phyloP scores from a whole-genome alignment of 2,329 filamentous ascomycete species.

The Pseudogymnoascus sp. region DNA sequence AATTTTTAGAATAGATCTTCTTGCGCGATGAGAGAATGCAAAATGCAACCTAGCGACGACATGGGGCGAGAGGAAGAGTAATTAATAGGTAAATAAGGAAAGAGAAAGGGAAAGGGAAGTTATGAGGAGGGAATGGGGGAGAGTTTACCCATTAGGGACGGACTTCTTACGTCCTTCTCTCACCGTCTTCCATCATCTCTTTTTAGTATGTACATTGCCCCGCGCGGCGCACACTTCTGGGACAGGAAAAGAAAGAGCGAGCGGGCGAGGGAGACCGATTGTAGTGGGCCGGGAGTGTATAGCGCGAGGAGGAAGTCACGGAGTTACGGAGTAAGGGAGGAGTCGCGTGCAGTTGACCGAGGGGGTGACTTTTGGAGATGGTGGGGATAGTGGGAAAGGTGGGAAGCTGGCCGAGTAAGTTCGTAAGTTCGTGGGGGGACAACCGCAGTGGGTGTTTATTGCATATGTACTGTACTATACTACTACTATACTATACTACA shows the following conservation, averaged over 20 bases:
- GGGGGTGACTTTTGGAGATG: not conserved
- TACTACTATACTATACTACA: not conserved
- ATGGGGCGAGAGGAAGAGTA: not conserved
- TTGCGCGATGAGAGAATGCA: constrained; percentile 1
- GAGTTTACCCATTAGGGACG: not conserved
- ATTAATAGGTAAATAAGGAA: not conserved
- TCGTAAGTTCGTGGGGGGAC: not conserved
- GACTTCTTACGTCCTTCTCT: not conserved
- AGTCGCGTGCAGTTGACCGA: not conserved
- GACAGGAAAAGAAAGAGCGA: constrained; percentile 5
- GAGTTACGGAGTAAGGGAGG: not conserved
- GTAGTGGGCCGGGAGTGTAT: constrained; percentile 6
- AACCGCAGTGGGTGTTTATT: not conserved
- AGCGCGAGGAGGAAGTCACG: not conserved
- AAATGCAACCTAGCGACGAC: not conserved
- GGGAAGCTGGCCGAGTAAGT: not conserved
- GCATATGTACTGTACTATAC: not conserved
- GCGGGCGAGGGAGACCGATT: not conserved
- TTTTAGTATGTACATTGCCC: constrained; percentile 4
- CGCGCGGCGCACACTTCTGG: not conserved
- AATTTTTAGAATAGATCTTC: constrained; percentile 1
- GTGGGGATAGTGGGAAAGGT: not conserved
- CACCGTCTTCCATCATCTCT: not conserved
- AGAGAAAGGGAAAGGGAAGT: not conserved
- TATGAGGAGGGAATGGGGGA: not conserved